These are phyloP conservation scores for Skeletonema marinoi DNA, from an alignment of 108 stramenopile species.

Conservation along the genomic window DNA sequence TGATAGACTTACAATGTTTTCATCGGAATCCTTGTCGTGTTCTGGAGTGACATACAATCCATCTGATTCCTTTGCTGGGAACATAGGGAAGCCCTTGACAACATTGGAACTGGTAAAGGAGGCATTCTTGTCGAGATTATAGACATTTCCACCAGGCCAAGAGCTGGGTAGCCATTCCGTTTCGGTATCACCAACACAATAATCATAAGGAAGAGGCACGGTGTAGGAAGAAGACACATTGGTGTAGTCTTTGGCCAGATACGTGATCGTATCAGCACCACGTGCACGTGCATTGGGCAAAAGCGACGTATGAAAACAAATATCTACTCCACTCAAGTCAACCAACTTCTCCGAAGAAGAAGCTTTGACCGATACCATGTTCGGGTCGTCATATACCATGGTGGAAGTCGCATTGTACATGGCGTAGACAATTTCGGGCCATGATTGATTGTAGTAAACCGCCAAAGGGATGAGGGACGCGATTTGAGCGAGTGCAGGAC, in stretches of 20 bases:
- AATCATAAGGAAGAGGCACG: not conserved
- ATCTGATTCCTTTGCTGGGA: not conserved
- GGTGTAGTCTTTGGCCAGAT: not conserved
- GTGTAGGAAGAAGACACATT: not conserved
- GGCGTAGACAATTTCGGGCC: not conserved
- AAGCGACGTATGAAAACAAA: not conserved
- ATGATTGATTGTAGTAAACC: not conserved
- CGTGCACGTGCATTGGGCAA: conserved; percentile 2
- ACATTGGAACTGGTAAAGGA: not conserved
- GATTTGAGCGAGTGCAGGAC: not conserved
- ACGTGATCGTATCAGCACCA: conserved; percentile 1
- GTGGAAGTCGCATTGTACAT: not conserved
- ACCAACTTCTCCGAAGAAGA: not conserved
- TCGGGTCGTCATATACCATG: not conserved
- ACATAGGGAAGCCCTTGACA: not conserved
- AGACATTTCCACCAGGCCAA: not conserved
- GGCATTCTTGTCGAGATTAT: not conserved
- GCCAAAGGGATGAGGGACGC: not conserved
- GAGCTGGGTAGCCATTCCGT: not conserved
- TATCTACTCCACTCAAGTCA: not conserved
- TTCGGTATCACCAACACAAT: not conserved
- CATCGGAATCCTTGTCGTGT: not conserved
- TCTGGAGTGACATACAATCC: not conserved
- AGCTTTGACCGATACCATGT: not conserved
- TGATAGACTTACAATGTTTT: not conserved